Evolutionary conservation across 768 basidiomycete genomes (phyloP).

Genomic region (Mycena maculata): DNA sequence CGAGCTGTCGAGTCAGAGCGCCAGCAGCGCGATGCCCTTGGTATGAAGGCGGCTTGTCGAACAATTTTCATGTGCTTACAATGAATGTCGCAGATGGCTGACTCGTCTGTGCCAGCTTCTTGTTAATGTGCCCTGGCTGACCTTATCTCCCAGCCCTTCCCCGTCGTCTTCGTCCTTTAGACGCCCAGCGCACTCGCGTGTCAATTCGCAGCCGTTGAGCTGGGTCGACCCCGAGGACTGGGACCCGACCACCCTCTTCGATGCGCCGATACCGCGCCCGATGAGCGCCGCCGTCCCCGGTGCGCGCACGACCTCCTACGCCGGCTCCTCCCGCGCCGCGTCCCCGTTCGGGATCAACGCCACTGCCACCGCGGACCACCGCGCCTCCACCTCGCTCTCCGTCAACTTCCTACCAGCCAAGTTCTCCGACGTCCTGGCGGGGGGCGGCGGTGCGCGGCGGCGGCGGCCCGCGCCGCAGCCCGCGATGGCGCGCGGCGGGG

Average conservation of each 20-base stretch:
- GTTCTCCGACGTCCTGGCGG: conserved; percentile 13
- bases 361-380: neutral
- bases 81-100: conserved; percentile 7
- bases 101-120: conserved; percentile 9
- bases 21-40: conserved; percentile 27
- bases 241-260: conserved; percentile 9
- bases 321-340: neutral
- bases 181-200: conserved; percentile 6
- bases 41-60: neutral
- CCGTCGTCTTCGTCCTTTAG: conserved; percentile 11
- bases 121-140: neutral
- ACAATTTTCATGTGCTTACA: neutral
- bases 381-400: conserved; percentile 18
- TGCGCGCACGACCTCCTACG: conserved; percentile 1
- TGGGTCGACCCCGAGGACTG: conserved; percentile 32
- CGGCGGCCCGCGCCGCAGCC: neutral
- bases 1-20: neutral
- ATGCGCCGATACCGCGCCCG: conserved; percentile 20
- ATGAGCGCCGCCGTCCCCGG: neutral
- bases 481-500: conserved; percentile 21
- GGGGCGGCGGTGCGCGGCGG: conserved; percentile 12
- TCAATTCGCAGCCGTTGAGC: conserved; percentile 6
- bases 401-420: conserved; percentile 28
- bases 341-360: neutral
- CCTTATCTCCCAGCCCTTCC: neutral